Evolutionary conservation across 2,329 filamentous ascomycete species (phyloP), one percentile per base, ranked within the genome.

Genomic region (Sclerotiophoma versabilis): DNA sequence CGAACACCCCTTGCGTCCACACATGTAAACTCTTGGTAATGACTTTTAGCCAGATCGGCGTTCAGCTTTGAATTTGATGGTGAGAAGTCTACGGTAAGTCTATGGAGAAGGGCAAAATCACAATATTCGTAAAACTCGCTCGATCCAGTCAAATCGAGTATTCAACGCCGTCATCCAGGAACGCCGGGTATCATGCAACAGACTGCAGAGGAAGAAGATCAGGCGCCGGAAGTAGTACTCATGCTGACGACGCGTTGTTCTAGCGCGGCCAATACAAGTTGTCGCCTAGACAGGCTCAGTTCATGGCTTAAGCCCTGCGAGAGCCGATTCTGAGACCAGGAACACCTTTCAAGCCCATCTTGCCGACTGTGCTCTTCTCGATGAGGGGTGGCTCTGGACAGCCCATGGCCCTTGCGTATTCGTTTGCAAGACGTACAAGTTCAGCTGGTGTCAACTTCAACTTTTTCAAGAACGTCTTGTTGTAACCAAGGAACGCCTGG

Each of bases 341-440:
- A 4, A 79, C 76, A 34, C 79, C 78, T 63, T 77, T 79, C 56
- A 81, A 52, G 4, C 79, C 78, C 79, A 80, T 80, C 70, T 80
- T 80, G 36, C 77, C 76, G 3, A 80, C 70, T 0, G 75, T 71
- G 49, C 69, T 75, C 66, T 76, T 79, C 44, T 80, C 77, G 32
- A 81, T 73, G 59, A 76, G 64, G 0, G 79, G 79, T 22, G 77
- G 72, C 63, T 80, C 79, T 2, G 75, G 74, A 60, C 77, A 79
- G 1, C 75, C 75, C 74, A 81, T 78, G 1, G 73, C 71, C 3
- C 46, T 57, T 15, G 79, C 75, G 44, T 78, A 78, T 20, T 76
- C 73, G 54, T 81, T 81, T 10, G 77, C 78, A 36, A 76, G 54
- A 27, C 67, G 65, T 4, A 81, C 78, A 11, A 81, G 65, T 2